These are phyloP conservation scores for Simmondsia chinensis DNA, from an alignment of 148 eudicot species.

Conservation along the genomic window DNA sequence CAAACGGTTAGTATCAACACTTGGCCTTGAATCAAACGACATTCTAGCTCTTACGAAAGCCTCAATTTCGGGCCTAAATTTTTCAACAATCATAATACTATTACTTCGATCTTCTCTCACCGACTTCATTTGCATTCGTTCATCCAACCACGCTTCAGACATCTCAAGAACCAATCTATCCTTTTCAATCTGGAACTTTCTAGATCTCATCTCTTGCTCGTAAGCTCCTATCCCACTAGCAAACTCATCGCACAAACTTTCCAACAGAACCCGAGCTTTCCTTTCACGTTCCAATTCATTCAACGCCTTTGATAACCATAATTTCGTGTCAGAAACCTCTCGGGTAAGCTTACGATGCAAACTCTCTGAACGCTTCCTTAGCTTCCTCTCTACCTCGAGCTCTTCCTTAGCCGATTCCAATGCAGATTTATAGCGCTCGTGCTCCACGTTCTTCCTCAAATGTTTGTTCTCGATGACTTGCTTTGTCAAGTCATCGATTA, in stretches of 20 bases:
- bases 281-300: conserved; percentile 58
- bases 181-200: conserved; percentile 36
- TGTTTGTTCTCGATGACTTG: conserved; percentile 27
- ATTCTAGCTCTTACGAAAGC: conserved; percentile 51
- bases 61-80: conserved; percentile 67
- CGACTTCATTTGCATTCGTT: conserved; percentile 58
- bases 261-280: conserved; percentile 56
- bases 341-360: conserved; percentile 61
- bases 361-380: conserved; percentile 59
- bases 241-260: conserved; percentile 85
- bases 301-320: conserved; percentile 39
- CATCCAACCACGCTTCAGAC: conserved; percentile 94
- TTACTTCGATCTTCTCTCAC: conserved; percentile 21
- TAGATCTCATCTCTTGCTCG: conserved; percentile 55
- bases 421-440: conserved; percentile 37
- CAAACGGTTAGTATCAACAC: conserved; percentile 10
- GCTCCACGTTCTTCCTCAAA: conserved; percentile 35
- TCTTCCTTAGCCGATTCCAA: conserved; percentile 55
- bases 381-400: conserved; percentile 52
- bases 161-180: conserved; percentile 67
- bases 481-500: conserved; percentile 48
- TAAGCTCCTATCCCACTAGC: conserved; percentile 68
- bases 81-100: conserved; percentile 42
- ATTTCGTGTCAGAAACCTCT: conserved; percentile 51
- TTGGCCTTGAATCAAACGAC: conserved; percentile 10